phyloP scores from a whole-genome alignment of 176 grass and related monocot species.

The Phragmites australis region DNA sequence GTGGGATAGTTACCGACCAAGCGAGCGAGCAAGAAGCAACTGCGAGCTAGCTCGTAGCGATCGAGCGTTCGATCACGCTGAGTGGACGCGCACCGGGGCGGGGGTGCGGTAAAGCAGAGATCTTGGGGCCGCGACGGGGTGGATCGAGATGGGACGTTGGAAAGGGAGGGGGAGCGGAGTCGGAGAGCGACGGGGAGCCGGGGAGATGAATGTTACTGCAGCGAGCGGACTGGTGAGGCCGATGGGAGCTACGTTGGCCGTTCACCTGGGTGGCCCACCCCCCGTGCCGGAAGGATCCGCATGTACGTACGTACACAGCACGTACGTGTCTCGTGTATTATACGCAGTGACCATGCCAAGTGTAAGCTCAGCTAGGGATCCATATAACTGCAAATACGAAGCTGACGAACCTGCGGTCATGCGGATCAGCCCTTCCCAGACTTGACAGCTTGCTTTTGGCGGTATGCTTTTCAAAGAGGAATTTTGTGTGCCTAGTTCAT shows the following conservation, averaged over 20 bases:
- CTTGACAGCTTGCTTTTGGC: neutral
- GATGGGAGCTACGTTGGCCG: conserved; percentile 24
- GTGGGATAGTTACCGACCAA: neutral
- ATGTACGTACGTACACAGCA: neutral
- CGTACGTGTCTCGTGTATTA: neutral
- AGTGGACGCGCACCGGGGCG: conserved; percentile 38
- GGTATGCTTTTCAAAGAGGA: neutral
- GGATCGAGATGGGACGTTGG: conserved; percentile 53
- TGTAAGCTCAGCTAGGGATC: neutral
- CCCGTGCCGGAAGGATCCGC: conserved; percentile 13
- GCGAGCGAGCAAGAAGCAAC: neutral
- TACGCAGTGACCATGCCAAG: conserved; percentile 14
- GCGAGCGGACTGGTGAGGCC: conserved; percentile 35
- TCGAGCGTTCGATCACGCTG: conserved; percentile 10
- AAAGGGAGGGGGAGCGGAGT: conserved; percentile 45
- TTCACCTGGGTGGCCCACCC: conserved; percentile 50
- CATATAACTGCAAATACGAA: neutral
- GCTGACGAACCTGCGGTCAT: neutral
- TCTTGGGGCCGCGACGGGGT: conserved; percentile 16
- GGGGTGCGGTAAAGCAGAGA: conserved; percentile 31
- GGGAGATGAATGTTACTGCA: conserved; percentile 43
- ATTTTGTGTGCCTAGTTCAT: no score
- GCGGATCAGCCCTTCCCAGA: neutral
- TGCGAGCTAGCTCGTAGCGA: neutral
- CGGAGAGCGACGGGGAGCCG: conserved; percentile 54